Evolutionary conservation across 352 stramenopile species (phyloP).

Genomic region (Thalassiosira oceanica): DNA sequence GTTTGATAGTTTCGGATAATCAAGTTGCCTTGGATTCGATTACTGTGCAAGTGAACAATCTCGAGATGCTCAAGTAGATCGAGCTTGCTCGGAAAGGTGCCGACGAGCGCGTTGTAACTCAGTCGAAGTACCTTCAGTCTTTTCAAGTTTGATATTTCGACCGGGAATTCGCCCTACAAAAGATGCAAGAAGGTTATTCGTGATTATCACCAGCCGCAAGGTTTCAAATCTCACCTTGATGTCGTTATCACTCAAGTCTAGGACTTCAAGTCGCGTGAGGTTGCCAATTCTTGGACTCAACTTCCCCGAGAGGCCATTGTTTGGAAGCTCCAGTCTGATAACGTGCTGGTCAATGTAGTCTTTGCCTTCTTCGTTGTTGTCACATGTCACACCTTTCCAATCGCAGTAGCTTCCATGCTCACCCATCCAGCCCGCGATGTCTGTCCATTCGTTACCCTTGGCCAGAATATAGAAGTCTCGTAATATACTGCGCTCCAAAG

Average conservation of each 20-base stretch:
- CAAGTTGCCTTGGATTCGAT: constrained; percentile 13
- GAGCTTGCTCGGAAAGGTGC: constrained; percentile 1
- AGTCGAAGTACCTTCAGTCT: too few relatives aligned
- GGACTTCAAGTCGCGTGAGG: constrained; percentile 9
- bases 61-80: constrained; percentile 4
- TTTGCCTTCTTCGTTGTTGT: neutral
- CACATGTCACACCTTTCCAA: neutral
- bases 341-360: too few relatives aligned
- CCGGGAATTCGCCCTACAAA: too few relatives aligned
- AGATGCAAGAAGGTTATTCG: too few relatives aligned
- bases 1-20: too few relatives aligned
- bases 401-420: neutral
- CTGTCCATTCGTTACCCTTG: constrained; percentile 3
- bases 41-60: constrained; percentile 29
- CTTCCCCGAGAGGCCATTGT: constrained; percentile 25
- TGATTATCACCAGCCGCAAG: too few relatives aligned
- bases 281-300: constrained; percentile 7
- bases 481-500: neutral
- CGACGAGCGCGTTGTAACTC: constrained; percentile 21
- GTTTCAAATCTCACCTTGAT: constrained; percentile 27
- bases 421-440: neutral
- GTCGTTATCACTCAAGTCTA: constrained; percentile 40
- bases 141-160: too few relatives aligned
- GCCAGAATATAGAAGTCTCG: constrained; percentile 2
- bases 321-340: neutral